phyloP scores from a whole-genome alignment of 192 early-diverging fungal genomes.

The Kappamyces sp. region DNA sequence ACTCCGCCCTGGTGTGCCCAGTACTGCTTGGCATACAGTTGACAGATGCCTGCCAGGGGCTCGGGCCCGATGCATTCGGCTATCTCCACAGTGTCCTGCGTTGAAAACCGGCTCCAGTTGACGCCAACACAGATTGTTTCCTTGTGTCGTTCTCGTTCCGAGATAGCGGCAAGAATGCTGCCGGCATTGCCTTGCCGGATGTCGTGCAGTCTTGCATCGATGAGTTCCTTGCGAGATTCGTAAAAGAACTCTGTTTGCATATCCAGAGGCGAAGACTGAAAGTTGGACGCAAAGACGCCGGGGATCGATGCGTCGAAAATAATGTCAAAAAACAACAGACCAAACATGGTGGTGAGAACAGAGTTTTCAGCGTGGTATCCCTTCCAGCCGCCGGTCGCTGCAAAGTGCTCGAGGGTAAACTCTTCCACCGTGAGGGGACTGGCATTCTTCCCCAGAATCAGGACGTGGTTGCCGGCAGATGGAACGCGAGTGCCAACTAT shows the following conservation, averaged over 20 bases:
- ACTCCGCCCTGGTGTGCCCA: constrained; percentile 39
- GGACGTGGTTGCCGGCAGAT: too few relatives aligned
- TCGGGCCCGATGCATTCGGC: constrained; percentile 23
- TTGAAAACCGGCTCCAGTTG: constrained; percentile 28
- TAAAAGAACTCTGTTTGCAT: constrained; percentile 42
- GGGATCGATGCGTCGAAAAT: constrained; percentile 31
- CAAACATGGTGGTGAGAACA: constrained; percentile 42
- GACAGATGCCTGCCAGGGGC: constrained; percentile 26
- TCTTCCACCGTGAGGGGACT: constrained; percentile 21
- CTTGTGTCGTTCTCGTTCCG: constrained; percentile 1
- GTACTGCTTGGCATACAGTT: constrained; percentile 28
- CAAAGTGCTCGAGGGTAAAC: constrained; percentile 23
- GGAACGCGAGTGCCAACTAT: neutral
- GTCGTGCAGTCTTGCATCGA: constrained; percentile 26
- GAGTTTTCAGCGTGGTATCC: constrained; percentile 41
- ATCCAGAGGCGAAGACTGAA: constrained; percentile 40
- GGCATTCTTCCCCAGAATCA: too few relatives aligned
- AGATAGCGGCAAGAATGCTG: constrained; percentile 16
- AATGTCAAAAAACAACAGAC: constrained; percentile 37
- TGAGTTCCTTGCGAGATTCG: constrained; percentile 10
- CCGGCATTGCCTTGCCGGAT: constrained; percentile 15
- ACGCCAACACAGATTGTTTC: constrained; percentile 17
- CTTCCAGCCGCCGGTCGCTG: constrained; percentile 20
- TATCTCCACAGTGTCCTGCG: constrained; percentile 25
- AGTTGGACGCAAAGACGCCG: constrained; percentile 38